Evolutionary conservation across 352 stramenopile species (phyloP), one percentile per base, ranked within the genome.

Genomic region (Blastocystis sp.): DNA sequence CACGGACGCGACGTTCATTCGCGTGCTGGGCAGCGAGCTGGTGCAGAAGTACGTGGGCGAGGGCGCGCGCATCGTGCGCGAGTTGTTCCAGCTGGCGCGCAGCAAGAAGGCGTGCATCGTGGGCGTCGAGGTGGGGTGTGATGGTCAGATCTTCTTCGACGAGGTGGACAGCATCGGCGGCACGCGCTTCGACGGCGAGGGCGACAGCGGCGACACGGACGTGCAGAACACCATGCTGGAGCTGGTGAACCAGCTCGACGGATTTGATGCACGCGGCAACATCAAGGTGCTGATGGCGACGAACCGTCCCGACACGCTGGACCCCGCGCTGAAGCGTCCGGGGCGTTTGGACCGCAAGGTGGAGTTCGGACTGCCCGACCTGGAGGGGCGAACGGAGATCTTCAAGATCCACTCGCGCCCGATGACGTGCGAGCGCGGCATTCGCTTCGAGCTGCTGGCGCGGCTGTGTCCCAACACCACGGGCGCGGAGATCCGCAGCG

Each of bases 11-110:
- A 98, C 95, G 90, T 99, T 99, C 92, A 99, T 99, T 93, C 96
- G 97, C 79, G 97, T 99, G 29, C 98, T 99, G 91, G 97, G 97
- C 60, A 98, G 94, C 76, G 97, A 99, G 91, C 93, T 99, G 13
- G 97, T 99, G 63, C 97, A 99, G 91, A 99, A 98, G 91, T 99
- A 99, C 92, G 96, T 99, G 45, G 97, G 97, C 29, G 97, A 99
- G 93, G 97, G 97, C 79, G 97, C 97, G 19, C 94, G 97, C 60
- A 99, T 99, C 96, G 97, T 99, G 90, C 96, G 97, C 62, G 97
- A 99, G 92, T 93, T 99, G n/a, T 99, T 99, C 92, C 98, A 96
- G 24, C 98, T 99, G 96, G 97, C 97, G 24, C 95, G 97, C 50
- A 97, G 95, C 82, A 99, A 99, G 93, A 98, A 98, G 91, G 96